Conservation (phyloP, 2,329 filamentous ascomycete species). For the Pseudogymnoascus sp. region DNA sequence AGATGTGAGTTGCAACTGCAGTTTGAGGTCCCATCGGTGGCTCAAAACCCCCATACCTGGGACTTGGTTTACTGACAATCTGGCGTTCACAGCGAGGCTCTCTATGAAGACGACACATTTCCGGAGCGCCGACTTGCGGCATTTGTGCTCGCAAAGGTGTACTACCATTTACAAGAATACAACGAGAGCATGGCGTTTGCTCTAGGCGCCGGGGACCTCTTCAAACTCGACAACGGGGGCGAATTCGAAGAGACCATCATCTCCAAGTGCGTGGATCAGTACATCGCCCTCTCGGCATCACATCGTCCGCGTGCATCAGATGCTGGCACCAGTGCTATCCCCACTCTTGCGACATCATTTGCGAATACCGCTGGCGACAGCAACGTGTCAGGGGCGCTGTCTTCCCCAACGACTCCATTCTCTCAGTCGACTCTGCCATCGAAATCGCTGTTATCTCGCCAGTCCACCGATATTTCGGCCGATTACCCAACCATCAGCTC, state of each 20-base stretch:
- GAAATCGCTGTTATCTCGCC: conserved; percentile 88
- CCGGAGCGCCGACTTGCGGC: conserved; percentile 90
- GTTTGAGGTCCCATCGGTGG: not conserved
- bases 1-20: conserved; percentile 62
- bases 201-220: conserved; percentile 86
- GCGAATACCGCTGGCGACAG: conserved; percentile 59
- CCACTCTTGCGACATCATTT: conserved; percentile 68
- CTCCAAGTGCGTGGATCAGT: conserved; percentile 96
- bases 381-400: conserved; percentile 51
- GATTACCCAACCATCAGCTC: conserved; percentile 41
- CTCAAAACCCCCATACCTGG: not conserved
- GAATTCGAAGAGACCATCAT: conserved; percentile 99
- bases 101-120: conserved; percentile 95
- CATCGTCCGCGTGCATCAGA: conserved; percentile 42
- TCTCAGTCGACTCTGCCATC: conserved; percentile 88
- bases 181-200: conserved; percentile 99
- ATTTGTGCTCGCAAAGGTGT: conserved; percentile 92
- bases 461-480: conserved; percentile 54
- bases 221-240: conserved; percentile 82
- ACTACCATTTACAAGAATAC: conserved; percentile 98
- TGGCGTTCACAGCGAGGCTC: conserved; percentile 63
- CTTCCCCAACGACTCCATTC: conserved; percentile 90
- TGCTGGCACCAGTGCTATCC: conserved; percentile 43
- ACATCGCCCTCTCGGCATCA: conserved; percentile 70
- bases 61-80: conserved; percentile 16